phyloP scores from a whole-genome alignment of 352 stramenopile species.

The Halophytophthora batemanensis region DNA sequence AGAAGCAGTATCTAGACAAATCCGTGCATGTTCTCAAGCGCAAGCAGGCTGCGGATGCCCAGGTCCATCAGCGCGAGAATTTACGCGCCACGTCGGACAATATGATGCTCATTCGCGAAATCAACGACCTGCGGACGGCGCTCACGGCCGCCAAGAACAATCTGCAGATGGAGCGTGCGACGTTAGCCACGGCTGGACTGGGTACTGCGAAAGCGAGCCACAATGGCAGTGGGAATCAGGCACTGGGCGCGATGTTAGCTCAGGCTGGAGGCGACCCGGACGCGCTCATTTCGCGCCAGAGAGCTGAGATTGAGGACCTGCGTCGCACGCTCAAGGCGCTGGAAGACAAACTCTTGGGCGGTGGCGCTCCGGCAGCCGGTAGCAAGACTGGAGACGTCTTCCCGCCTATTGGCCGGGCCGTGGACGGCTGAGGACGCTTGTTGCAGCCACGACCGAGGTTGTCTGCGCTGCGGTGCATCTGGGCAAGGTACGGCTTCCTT shows the following conservation, averaged over 20 bases:
- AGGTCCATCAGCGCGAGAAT: slow-evolving; percentile 60
- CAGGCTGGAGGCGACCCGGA: slow-evolving; percentile 43
- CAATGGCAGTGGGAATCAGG: slow-evolving; percentile 16
- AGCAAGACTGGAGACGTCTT: slow-evolving; percentile 23
- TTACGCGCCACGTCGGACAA: slow-evolving; percentile 78
- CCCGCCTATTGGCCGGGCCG: slow-evolving; percentile 29
- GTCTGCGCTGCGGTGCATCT: too few species aligned
- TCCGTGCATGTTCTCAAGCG: slow-evolving; percentile 88
- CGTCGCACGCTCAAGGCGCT: slow-evolving; percentile 75
- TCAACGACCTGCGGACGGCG: slow-evolving; percentile 87
- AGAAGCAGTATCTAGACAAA: slow-evolving; percentile 92
- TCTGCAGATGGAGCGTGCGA: slow-evolving; percentile 75
- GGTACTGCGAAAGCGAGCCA: slow-evolving; percentile 19
- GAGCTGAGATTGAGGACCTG: slow-evolving; percentile 72
- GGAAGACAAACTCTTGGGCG: slow-evolving; percentile 49
- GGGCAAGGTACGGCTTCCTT: too few species aligned
- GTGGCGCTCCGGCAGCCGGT: not conserved
- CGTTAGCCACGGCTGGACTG: slow-evolving; percentile 22
- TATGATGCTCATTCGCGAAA: slow-evolving; percentile 90
- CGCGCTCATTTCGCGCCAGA: slow-evolving; percentile 51
- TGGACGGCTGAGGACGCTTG: slow-evolving; percentile 19
- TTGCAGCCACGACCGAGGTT: too few species aligned
- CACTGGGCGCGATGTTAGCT: slow-evolving; percentile 14
- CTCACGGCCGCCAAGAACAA: slow-evolving; percentile 74
- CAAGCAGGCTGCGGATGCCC: slow-evolving; percentile 77